Conservation (phyloP, 2,329 filamentous ascomycete species). For the Tothia fuscella region DNA sequence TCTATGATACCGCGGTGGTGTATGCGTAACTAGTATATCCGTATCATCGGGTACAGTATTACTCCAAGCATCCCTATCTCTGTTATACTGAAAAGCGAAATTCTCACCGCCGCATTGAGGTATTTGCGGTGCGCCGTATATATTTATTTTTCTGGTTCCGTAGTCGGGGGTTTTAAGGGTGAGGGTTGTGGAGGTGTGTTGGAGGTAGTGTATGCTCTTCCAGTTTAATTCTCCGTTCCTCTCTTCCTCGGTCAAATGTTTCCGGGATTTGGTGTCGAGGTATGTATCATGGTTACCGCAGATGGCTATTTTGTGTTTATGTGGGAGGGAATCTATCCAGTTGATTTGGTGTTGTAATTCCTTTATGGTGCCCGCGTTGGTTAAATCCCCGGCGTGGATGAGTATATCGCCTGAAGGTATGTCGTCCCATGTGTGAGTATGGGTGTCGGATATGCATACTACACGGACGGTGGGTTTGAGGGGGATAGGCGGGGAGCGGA, state of each 20-base stretch:
- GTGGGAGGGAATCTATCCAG: slow-evolving; percentile 65
- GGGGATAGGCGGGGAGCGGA: slow-evolving; percentile 54
- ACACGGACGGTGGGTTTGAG: slow-evolving; percentile 54
- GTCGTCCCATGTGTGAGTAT: slow-evolving; percentile 46
- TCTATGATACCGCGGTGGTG: slow-evolving; percentile 62
- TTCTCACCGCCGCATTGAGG: slow-evolving; percentile 60
- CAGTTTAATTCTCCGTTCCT: slow-evolving; percentile 48
- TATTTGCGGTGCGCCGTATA: slow-evolving; percentile 76
- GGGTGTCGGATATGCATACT: slow-evolving; percentile 86
- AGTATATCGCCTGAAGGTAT: slow-evolving; percentile 72
- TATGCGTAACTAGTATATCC: slow-evolving; percentile 73
- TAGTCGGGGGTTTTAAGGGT: slow-evolving; percentile 36
- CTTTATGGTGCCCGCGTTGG: slow-evolving; percentile 55
- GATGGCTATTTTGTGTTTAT: slow-evolving; percentile 69
- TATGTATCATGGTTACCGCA: slow-evolving; percentile 83
- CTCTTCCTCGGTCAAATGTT: slow-evolving; percentile 38
- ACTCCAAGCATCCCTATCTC: slow-evolving; percentile 56
- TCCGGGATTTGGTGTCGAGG: slow-evolving; percentile 57
- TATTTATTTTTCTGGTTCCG: slow-evolving; percentile 40
- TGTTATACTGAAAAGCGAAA: slow-evolving; percentile 67
- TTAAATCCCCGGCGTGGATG: slow-evolving; percentile 81
- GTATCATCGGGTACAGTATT: slow-evolving; percentile 57
- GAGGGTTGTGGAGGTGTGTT: slow-evolving; percentile 54
- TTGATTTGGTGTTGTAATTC: slow-evolving; percentile 75
- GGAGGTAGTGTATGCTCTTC: slow-evolving; percentile 60